Evolutionary conservation across 1,284 basidiomycete genomes (phyloP), one percentile per base, ranked within the genome.

Genomic region (Apiotrichum sp.): DNA sequence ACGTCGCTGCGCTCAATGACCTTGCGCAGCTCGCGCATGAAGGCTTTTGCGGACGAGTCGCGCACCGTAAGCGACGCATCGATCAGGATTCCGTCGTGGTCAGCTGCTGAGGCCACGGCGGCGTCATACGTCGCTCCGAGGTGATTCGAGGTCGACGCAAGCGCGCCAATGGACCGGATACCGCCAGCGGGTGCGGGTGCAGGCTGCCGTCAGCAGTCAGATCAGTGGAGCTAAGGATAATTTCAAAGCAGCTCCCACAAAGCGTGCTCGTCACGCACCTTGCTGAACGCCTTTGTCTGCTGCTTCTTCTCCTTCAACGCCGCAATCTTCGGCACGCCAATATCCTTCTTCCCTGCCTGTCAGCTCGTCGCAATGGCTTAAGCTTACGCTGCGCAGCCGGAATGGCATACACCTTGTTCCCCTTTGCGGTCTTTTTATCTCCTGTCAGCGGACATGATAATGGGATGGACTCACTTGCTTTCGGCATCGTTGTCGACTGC

Each of bases 1-100:
- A 98, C 89, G 72, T 98, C 95, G 57, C 87, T 86, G 65, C 93
- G 83, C 64, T 96, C 91, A 56, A 98, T 86, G 47, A 98, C 93
- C 77, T 91, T 93, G 74, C 92, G 84, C 38, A 98, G 78, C 13
- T 79, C 77, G 82, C 82, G 55, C 84, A 86, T 59, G 87, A 80
- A 75, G 83, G 88, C 74, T 86, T 84, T 68, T 79, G 82, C 58
- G 80, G 83, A 61, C 13, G 73, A 74, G 62, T 79, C 77, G 40
- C 71, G 65, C 13, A 69, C 65, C 10, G 69, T 75, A 31, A 74
- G 84, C 66, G 68, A 88, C 81, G 72, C 86, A 84, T 73, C 84
- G 83, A 62, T 67, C 58, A 49, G 68, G 32, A 67, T 62, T 49
- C 58, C 50, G 48, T 62, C 63, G 16, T 47, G 41, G 39, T 16